Evolutionary conservation across 1,284 basidiomycete species (phyloP).

Genomic region (Trametes sp.): DNA sequence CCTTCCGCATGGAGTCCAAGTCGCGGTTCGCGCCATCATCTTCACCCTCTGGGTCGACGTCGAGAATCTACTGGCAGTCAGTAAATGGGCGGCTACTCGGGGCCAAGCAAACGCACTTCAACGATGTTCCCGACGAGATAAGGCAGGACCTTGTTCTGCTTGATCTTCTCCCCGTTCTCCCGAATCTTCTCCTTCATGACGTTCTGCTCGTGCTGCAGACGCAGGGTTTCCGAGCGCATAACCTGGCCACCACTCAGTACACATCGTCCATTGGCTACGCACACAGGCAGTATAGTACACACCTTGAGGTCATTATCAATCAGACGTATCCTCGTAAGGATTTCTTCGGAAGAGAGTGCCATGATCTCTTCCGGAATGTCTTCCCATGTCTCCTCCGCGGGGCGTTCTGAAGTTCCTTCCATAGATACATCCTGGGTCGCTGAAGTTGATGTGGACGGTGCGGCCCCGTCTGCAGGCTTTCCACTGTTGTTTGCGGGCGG

Average conservation of each 20-base stretch:
- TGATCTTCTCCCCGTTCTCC: constrained; percentile 98
- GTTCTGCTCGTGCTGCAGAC: constrained; percentile 92
- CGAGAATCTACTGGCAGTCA: constrained; percentile 75
- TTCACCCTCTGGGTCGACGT: constrained; percentile 92
- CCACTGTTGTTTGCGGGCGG: constrained; percentile 56
- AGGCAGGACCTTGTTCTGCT: constrained; percentile 99
- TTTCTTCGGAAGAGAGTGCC: constrained; percentile 79
- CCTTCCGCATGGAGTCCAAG: constrained; percentile 92
- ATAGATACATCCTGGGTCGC: constrained; percentile 56
- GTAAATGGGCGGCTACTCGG: not conserved
- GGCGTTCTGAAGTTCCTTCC: constrained; percentile 77
- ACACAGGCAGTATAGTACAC: constrained; percentile 28
- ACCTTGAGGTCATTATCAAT: constrained; percentile 97
- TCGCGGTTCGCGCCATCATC: constrained; percentile 96
- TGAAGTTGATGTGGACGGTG: constrained; percentile 45
- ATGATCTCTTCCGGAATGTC: constrained; percentile 87
- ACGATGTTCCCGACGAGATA: constrained; percentile 99
- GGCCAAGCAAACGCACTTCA: constrained; percentile 64
- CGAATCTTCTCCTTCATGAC: constrained; percentile 99
- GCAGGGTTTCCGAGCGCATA: constrained; percentile 92
- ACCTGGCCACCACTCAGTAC: constrained; percentile 61
- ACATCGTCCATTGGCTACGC: not conserved
- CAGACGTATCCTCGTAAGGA: constrained; percentile 85
- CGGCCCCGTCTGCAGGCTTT: constrained; percentile 54
- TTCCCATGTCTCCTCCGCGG: constrained; percentile 79